Base-by-base conservation (phyloP, 495 filamentous ascomycete genomes). In the Usnea hakonensis region DNA sequence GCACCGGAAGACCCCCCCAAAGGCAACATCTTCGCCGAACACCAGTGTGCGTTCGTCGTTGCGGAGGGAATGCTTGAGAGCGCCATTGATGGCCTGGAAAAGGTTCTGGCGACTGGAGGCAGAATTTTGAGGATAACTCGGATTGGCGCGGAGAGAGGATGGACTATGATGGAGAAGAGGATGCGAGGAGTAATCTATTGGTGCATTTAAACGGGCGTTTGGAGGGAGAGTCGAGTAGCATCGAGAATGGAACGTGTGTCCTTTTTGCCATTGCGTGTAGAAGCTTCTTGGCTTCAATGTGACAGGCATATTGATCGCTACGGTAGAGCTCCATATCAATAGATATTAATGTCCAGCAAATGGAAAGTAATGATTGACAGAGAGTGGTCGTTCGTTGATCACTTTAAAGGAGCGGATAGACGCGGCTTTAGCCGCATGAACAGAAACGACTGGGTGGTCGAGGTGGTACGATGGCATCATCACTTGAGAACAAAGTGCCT, bases 1-100 rank as follows among this genome's bases (percentile, higher is more conserved):
- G 75, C 93, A 97, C 37, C 94, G 87, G 73, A 98, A 98, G 26
- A 98, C 94, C 33, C 94, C 94, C 17, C 94, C 94, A 67, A 98
- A 98, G 40, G 93, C 88, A 28, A 98, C 90, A 72, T 98, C 94
- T 77, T 98, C 94, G 52, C 94, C 94, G 64, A 98, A 98, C 37
- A 98, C 82, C 46, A 96, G 77, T 30, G 95, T 90, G 26, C 87
- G 86, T 61, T 93, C 89, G 65, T 96, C 92, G 19, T 86, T 83
- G 16, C 86, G 80, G n/a, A 98, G 81, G 37, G 94, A 88, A 44
- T 84, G 87, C 36, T 87, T 80, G 14, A 98, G 78, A 17, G 93
- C 93, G 69, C 90, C 85, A 74, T 97, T 97, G 76, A 98, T 85
- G 28, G 94, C 87, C 71, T 94, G 88, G 78, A 91, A 96, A 57